Evolutionary conservation across 176 grass and related monocot species (phyloP).

Genomic region (Pontederia paniculata): DNA sequence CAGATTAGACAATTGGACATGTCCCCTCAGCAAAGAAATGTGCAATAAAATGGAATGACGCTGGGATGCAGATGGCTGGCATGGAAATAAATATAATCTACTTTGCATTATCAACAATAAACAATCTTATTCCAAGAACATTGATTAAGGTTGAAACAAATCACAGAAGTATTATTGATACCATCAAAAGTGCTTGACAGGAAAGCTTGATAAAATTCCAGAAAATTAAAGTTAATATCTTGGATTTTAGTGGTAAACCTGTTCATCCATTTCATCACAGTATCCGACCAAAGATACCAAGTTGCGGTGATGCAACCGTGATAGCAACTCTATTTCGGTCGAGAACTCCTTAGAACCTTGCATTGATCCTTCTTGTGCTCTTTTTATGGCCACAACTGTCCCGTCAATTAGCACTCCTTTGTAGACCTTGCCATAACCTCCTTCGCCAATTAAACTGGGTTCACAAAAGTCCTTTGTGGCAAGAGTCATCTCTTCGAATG

Average conservation of each 20-base stretch:
- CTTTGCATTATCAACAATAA: too few species aligned
- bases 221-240: not conserved
- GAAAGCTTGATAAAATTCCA: not conserved
- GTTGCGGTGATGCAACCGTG: slow-evolving; percentile 92
- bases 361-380: slow-evolving; percentile 76
- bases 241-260: slow-evolving; percentile 35
- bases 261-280: slow-evolving; percentile 83
- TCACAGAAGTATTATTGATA: too few species aligned
- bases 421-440: slow-evolving; percentile 94
- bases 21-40: too few species aligned
- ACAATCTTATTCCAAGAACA: too few species aligned
- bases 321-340: slow-evolving; percentile 83
- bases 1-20: too few species aligned
- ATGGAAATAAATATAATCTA: too few species aligned
- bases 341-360: slow-evolving; percentile 93
- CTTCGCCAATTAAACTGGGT: slow-evolving; percentile 71
- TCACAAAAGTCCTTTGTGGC: slow-evolving; percentile 57
- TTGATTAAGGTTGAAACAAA: too few species aligned
- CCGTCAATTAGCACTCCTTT: slow-evolving; percentile 66
- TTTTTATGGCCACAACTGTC: slow-evolving; percentile 73
- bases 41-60: too few species aligned
- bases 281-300: slow-evolving; percentile 84
- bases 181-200: too few species aligned
- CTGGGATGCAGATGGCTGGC: too few species aligned
- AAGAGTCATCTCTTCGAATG: slow-evolving; percentile 65